These are phyloP conservation scores for Ascosphaera acerosa DNA, from an alignment of 2,329 filamentous ascomycete species.

Conservation along the genomic window DNA sequence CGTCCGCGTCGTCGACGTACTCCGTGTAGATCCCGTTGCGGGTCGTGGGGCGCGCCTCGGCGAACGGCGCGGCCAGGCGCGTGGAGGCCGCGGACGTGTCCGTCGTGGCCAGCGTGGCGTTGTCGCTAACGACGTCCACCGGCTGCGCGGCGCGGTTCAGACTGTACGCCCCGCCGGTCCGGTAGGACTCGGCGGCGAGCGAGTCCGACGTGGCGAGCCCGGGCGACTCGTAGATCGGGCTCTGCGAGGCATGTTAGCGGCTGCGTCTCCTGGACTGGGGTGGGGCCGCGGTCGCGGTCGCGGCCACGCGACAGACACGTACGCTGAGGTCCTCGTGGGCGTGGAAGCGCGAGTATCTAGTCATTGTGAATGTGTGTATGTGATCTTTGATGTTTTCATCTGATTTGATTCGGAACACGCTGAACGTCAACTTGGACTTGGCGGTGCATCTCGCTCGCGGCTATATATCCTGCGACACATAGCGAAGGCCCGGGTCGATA, in stretches of 20 bases:
- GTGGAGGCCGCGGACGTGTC: conserved; percentile 27
- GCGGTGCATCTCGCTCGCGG: too few species aligned
- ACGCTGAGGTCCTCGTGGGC: too few species aligned
- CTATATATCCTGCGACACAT: too few species aligned
- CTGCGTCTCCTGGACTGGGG: conserved; percentile 18
- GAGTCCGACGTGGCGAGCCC: conserved; percentile 43
- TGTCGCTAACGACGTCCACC: conserved; percentile 24
- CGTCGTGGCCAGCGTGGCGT: conserved; percentile 30
- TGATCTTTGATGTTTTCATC: too few species aligned
- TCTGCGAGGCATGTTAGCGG: too few species aligned
- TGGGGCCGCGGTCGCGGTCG: conserved; percentile 26
- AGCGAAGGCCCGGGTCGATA: too few species aligned
- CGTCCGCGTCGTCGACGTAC: conserved; percentile 3
- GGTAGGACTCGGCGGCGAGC: conserved; percentile 47
- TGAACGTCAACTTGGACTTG: too few species aligned
- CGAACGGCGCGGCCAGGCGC: conserved; percentile 24
- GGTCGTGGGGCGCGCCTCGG: conserved; percentile 17
- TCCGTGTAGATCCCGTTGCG: conserved; percentile 13
- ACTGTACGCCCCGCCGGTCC: conserved; percentile 32
- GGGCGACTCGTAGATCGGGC: conserved; percentile 33
- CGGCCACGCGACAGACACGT: too few species aligned
- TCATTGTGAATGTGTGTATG: too few species aligned
- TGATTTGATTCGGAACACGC: too few species aligned
- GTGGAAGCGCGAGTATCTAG: too few species aligned
- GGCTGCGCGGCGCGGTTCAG: conserved; percentile 30